phyloP scores from a whole-genome alignment of 2,329 filamentous ascomycete genomes.

The Arthrobotrys conoides region DNA sequence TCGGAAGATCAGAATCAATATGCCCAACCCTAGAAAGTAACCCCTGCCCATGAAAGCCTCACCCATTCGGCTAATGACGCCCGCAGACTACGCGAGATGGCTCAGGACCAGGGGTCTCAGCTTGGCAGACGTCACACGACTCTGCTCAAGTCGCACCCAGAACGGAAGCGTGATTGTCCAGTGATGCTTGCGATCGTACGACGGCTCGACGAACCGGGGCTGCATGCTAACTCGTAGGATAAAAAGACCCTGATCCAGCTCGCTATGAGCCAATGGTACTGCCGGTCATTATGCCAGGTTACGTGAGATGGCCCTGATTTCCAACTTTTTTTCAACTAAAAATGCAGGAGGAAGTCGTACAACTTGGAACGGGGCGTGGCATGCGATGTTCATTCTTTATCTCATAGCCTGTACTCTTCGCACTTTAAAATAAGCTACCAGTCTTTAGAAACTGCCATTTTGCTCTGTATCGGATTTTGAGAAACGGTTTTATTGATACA shows the following conservation, averaged over 20 bases:
- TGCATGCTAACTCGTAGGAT: conserved; percentile 2
- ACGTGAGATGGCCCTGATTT: conserved; percentile 31
- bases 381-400: neutral
- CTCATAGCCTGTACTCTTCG: neutral
- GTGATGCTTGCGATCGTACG: conserved; percentile 42
- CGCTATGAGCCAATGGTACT: conserved; percentile 11
- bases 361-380: neutral
- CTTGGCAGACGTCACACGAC: conserved; percentile 60
- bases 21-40: conserved; percentile 2
- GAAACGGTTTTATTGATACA: neutral
- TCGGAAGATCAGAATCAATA: too few relatives aligned
- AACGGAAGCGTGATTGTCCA: conserved; percentile 34
- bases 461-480: conserved; percentile 34
- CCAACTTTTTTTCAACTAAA: neutral
- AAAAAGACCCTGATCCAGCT: conserved; percentile 15
- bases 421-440: neutral
- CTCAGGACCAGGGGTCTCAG: conserved; percentile 21
- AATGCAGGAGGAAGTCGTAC: neutral
- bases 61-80: conserved; percentile 41
- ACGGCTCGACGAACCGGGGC: conserved; percentile 10
- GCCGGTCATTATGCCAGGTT: neutral
- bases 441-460: conserved; percentile 30
- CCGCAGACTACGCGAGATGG: conserved; percentile 30
- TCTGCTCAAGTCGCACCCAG: conserved; percentile 20
- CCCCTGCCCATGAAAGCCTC: conserved; percentile 22